Evolutionary conservation across 75 land plant species (phyloP).

Genomic region (Azolla pinnata): DNA sequence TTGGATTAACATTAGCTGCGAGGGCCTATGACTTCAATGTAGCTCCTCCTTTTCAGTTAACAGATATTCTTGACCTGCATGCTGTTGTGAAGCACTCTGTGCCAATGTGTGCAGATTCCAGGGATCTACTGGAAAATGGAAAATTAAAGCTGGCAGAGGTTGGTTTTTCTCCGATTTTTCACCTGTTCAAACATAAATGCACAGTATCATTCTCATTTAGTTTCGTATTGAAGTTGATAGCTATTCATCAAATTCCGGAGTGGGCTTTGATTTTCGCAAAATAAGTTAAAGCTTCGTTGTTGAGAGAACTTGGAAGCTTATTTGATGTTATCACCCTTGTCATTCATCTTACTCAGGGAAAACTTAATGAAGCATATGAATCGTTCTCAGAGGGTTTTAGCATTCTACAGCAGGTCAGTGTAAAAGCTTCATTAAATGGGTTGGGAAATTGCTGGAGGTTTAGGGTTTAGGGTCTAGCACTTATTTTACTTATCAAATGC

Average conservation of each 20-base stretch:
- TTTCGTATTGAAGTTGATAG: too few species aligned
- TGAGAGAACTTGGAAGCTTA: too few species aligned
- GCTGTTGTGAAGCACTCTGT: conserved; percentile 93
- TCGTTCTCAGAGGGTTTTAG: conserved; percentile 81
- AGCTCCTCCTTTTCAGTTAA: conserved; percentile 52
- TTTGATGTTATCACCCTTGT: neutral
- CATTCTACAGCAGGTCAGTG: conserved; percentile 75
- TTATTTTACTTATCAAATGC: too few species aligned
- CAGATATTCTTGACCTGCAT: conserved; percentile 74
- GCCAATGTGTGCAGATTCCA: conserved; percentile 83
- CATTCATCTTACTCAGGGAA: conserved; percentile 68
- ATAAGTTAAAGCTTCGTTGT: neutral
- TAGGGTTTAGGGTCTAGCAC: neutral
- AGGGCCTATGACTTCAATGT: conserved; percentile 56
- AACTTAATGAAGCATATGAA: conserved; percentile 85
- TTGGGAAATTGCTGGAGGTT: neutral
- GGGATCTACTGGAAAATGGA: conserved; percentile 75
- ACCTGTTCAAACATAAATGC: neutral
- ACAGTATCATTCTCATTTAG: too few species aligned
- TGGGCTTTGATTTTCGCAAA: too few species aligned
- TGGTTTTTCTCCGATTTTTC: too few species aligned
- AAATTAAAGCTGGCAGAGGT: conserved; percentile 82
- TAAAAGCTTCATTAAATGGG: neutral
- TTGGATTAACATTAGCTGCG: conserved; percentile 70
- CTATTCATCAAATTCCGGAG: too few species aligned